phyloP scores from a whole-genome alignment of 495 filamentous ascomycete species.

The Neurospora sp. region DNA sequence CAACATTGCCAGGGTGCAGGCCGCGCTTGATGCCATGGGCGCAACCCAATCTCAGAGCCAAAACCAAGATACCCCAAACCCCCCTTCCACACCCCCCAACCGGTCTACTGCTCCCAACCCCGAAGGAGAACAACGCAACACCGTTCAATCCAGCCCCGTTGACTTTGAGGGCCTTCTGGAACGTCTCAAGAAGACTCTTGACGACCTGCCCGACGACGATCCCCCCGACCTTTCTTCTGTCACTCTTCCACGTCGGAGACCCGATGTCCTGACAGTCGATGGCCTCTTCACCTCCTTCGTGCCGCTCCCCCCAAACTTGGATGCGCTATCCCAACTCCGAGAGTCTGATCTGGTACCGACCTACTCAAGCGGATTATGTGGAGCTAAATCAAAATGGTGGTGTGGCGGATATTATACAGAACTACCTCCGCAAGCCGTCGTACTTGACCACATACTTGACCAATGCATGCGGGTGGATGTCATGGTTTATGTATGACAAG shows the following conservation, averaged over 20 bases:
- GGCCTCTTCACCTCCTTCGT: background rate
- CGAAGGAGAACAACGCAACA: background rate
- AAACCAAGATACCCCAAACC: background rate
- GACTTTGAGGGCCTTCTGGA: background rate
- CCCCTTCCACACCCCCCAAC: background rate
- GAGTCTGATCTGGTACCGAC: background rate
- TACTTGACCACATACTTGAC: background rate
- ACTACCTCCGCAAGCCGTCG: background rate
- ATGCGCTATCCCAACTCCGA: background rate
- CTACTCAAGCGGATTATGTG: background rate
- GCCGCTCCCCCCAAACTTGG: background rate
- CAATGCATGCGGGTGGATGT: background rate
- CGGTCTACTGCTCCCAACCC: background rate
- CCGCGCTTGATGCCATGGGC: background rate
- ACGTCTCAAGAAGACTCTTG: background rate
- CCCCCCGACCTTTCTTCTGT: background rate
- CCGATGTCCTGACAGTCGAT: background rate
- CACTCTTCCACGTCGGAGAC: background rate
- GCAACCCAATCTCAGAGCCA: background rate
- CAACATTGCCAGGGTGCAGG: background rate
- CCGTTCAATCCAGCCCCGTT: background rate
- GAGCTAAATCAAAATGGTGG: background rate
- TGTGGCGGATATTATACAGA: background rate
- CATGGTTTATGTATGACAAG: background rate
- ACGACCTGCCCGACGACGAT: background rate